Conservation (phyloP, 768 basidiomycete genomes). For the Phlebiopsis gigantea region DNA sequence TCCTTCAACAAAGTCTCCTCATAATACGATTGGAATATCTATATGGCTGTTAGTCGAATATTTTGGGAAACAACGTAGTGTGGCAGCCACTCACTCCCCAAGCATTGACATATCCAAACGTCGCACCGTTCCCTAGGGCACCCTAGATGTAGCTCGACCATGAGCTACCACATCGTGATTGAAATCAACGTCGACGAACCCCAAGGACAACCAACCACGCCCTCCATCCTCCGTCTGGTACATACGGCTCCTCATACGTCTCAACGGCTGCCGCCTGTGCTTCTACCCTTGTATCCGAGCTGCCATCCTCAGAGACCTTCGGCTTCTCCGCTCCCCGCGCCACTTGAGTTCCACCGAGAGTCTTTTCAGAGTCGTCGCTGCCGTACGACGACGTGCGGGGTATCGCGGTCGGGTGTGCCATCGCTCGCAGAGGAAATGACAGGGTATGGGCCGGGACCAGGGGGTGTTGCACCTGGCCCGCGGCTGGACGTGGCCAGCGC, state of each 20-base stretch:
- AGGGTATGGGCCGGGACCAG: neutral
- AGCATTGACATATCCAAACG: slow-evolving; percentile 67
- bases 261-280: neutral
- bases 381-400: neutral
- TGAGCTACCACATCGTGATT: neutral
- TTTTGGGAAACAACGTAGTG: neutral
- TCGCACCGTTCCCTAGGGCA: slow-evolving; percentile 36
- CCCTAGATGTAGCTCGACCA: slow-evolving; percentile 2
- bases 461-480: neutral
- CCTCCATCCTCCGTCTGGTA: slow-evolving; percentile 4
- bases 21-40: slow-evolving; percentile 77
- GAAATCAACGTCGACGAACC: neutral
- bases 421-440: neutral
- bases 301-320: neutral
- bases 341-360: neutral
- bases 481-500: neutral
- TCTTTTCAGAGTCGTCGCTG: slow-evolving; percentile 3
- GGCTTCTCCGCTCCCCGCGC: neutral
- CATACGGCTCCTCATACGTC: neutral
- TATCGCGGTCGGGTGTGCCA: neutral
- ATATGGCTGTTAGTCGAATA: neutral
- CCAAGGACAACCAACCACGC: slow-evolving; percentile 8
- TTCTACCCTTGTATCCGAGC: neutral
- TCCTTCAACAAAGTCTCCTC: slow-evolving; percentile 45
- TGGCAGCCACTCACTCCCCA: slow-evolving; percentile 65